Base-by-base conservation (phyloP, 2,329 filamentous ascomycete genomes). In the Xylariaceae sp. region DNA sequence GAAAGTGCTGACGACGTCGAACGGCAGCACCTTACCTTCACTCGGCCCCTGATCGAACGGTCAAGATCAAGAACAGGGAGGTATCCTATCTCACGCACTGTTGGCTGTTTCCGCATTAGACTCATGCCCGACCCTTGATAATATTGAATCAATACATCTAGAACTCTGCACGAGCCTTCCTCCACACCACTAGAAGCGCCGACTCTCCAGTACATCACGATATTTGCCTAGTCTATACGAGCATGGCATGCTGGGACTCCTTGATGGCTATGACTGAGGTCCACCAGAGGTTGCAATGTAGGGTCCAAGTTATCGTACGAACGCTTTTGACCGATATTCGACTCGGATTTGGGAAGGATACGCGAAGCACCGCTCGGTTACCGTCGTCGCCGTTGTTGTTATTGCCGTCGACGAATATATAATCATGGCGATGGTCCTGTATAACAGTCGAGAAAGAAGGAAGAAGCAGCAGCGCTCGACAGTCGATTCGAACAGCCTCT, bases 101-200 rank as follows among this genome's bases (percentile, higher is more conserved):
- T 49, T 50, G 36, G 27, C 54, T 51, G 18, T 50, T 50, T 58
- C 47, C 29, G 50, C 16, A 15, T 50, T 51, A 50, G 51, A 30
- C 48, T 50, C 44, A 49, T 55, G 44, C 41, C 27, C 27, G 33
- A 53, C 42, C 60, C 60, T 58, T 57, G 57, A 49, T 46, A 58
- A 55, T 59, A 59, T 61, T 53, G 55, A 53, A 30, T 57, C 48
- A 50, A 57, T 48, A 50, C 26, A 50, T 42, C 39, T 32, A 47
- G 37, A 50, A 27, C 24, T 33, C 24, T 53, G 51, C 59, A 52
- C 27, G 47, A 43, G 32, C 40, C 44, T 39, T 50, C 46, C 46
- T 53, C 30, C 53, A 59, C 47, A 50, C 50, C 43, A 21, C 42
- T 40, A 43, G 18, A 21, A 45, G 16, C 11, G 23, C 37, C 43